Percentiles rank a stretch among this genome's conserved stretches.
These are phyloP conservation scores for Corymbia calophylla DNA, from an alignment of 441 rosid genomes.

Conservation along the genomic window DNA sequence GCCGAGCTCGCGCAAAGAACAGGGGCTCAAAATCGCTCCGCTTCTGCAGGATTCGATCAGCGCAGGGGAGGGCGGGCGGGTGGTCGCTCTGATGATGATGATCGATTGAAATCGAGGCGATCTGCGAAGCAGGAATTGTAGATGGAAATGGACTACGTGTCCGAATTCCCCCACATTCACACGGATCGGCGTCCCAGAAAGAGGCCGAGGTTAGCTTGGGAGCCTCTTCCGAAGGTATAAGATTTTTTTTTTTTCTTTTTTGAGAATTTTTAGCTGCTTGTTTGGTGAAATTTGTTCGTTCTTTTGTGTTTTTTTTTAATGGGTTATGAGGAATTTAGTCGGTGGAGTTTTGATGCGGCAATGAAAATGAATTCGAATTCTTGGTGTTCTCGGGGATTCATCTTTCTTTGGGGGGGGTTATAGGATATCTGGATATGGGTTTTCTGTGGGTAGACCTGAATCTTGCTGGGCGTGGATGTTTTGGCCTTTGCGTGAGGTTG, in stretches of 20 bases:
- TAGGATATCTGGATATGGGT: neutral
- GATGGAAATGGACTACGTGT: slow-evolving; percentile 12
- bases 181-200: slow-evolving; percentile 80
- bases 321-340: neutral
- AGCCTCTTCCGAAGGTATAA: slow-evolving; percentile 50
- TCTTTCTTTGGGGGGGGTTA: neutral
- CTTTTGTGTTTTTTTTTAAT: neutral
- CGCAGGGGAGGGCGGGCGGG: neutral
- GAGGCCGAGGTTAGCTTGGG: slow-evolving; percentile 79
- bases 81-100: neutral
- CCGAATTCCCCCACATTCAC: slow-evolving; percentile 52
- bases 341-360: neutral
- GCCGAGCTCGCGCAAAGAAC: neutral
- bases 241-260: neutral
- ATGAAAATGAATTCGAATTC: neutral
- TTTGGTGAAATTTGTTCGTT: neutral
- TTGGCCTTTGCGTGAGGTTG: neutral
- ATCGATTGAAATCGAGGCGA: neutral
- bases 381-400: neutral
- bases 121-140: neutral
- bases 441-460: neutral
- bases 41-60: neutral
- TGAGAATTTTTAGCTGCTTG: neutral
- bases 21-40: neutral
- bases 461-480: neutral